Base-by-base conservation (phyloP, 1,139 yeast genomes). In the Wickerhamiella pararugosa region DNA sequence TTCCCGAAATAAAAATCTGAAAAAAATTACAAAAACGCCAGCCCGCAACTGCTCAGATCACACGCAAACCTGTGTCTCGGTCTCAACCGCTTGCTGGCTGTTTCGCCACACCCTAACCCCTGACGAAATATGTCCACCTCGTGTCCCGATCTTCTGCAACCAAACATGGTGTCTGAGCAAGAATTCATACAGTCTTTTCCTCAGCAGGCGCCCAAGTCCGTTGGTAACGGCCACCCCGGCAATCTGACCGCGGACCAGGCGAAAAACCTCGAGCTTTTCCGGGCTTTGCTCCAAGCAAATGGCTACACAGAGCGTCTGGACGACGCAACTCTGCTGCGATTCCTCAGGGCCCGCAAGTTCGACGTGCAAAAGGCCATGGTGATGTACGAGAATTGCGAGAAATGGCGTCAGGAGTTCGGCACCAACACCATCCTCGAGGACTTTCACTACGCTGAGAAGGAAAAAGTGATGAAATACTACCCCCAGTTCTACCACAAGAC, bases 401-500 rank as follows among this genome's bases (percentile, higher is more conserved):
- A 73, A 49, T 90, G 98, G 98, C 76, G 98, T 61, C 65, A 71
- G 55, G 83, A 78, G 48, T 84, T 72, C 54, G 96, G 95, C 47
- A 75, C 84, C 41, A 81, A 90, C 63, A 82, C 90, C 46, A 80
- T 90, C 52, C 69, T 90, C 58, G 67, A 71, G 53, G 95, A 84
- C 60, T 90, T 90, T 70, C 76, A 80, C 50, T 90, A 90, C 65
- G 75, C 73, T 27, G 98, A 90, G 67, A 90, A 90, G 67, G 80
- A 93, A 28, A 63, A 76, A 48, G 95, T 87, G 49, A 95, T 94
- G 49, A 72, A 75, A 59, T 79, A 70, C 65, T 90, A 90, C 62
- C 98, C 98, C 29, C 96, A 87, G 65, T 90, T 87, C 65, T 90
- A 90, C 65, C 97, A 90, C 68, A 87, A 90, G 70, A 83, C 90